Evolutionary conservation across 345 rosid genomes (phyloP).

Genomic region (Ceriops zippeliana): DNA sequence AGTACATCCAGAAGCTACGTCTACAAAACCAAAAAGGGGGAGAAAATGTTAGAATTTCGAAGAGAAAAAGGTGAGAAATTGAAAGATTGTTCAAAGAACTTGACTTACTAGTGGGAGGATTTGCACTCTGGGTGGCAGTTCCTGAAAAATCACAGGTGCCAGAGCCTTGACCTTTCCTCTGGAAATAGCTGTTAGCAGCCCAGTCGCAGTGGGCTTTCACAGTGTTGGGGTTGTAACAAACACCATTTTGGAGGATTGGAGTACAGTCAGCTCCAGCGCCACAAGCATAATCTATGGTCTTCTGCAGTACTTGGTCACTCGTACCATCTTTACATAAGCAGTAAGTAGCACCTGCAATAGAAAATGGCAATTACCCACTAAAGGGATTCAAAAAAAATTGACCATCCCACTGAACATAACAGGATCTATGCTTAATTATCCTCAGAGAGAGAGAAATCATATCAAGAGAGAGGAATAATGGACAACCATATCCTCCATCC

Average conservation of each 20-base stretch:
- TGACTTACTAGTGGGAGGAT: conserved; percentile 43
- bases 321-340: conserved; percentile 76
- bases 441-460: too few relatives aligned
- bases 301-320: conserved; percentile 47
- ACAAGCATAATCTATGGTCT: conserved; percentile 13
- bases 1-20: conserved; percentile 9
- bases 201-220: conserved; percentile 71
- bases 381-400: too few relatives aligned
- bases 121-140: conserved; percentile 37
- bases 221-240: conserved; percentile 67
- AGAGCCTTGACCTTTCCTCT: conserved; percentile 41
- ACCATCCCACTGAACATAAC: too few relatives aligned
- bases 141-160: conserved; percentile 70
- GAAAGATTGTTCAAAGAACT: neutral
- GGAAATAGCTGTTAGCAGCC: conserved; percentile 75
- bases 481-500: too few relatives aligned
- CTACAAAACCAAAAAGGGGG: conserved; percentile 11
- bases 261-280: conserved; percentile 8
- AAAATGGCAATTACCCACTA: neutral
- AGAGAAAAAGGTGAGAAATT: neutral
- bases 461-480: neutral
- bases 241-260: conserved; percentile 40
- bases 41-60: neutral
- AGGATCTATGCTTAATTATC: too few relatives aligned
- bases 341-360: conserved; percentile 49